Percentiles rank a stretch among this genome's conserved stretches.
phyloP scores from a whole-genome alignment of 345 rosid genomes.

The Abelmoschus esculentus region DNA sequence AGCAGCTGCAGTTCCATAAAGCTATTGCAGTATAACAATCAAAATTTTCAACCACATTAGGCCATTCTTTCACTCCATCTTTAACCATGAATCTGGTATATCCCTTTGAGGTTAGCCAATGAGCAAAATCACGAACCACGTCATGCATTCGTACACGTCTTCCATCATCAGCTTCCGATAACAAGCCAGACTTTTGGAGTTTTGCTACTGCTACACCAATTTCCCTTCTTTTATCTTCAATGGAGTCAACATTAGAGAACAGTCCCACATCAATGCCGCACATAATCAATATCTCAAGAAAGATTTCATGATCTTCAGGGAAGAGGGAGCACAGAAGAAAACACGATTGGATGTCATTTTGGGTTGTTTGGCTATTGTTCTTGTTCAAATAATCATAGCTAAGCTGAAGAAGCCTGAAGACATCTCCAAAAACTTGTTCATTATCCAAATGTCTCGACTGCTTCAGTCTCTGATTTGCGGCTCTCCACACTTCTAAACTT shows the following conservation, averaged over 20 bases:
- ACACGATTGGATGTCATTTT: background rate
- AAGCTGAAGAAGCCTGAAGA: background rate
- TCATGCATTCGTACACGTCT: background rate
- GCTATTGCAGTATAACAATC: no score
- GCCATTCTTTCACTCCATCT: background rate
- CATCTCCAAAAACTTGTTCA: background rate
- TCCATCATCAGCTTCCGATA: background rate
- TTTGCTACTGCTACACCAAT: background rate
- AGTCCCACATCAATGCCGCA: background rate
- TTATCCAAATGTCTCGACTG: background rate
- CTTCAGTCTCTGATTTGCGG: background rate
- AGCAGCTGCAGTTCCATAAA: background rate
- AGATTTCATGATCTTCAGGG: background rate
- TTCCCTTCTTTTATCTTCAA: background rate
- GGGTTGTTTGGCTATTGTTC: background rate
- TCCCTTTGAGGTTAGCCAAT: background rate
- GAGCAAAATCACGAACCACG: background rate
- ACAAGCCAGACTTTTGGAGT: background rate
- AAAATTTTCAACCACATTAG: background rate
- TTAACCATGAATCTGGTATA: background rate
- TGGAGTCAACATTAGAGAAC: background rate
- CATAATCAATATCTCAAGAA: background rate
- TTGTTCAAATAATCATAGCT: background rate
- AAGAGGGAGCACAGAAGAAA: background rate
- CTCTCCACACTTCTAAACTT: background rate